Conservation (phyloP, 352 stramenopile species). For the Phytophthora meadii region DNA sequence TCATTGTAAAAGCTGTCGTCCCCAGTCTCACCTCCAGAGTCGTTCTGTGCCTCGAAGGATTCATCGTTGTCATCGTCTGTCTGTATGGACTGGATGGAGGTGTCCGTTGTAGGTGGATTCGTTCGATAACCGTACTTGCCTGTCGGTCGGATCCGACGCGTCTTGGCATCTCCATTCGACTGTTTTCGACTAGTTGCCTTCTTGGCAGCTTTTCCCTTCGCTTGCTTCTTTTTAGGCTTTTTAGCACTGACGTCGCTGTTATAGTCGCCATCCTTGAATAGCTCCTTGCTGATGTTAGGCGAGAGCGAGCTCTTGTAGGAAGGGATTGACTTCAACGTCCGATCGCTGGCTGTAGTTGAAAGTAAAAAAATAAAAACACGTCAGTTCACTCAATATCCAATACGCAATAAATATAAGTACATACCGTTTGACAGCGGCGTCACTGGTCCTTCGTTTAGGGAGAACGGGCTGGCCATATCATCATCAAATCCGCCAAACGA, state of each 20-base stretch:
- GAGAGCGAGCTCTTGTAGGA: slow-evolving; percentile 59
- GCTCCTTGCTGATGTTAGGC: slow-evolving; percentile 56
- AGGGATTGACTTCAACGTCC: slow-evolving; percentile 61
- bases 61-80: slow-evolving; percentile 69
- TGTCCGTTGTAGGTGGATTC: slow-evolving; percentile 44
- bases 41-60: slow-evolving; percentile 56
- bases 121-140: slow-evolving; percentile 64
- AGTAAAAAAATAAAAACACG: slow-evolving; percentile 6
- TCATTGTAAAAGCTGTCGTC: slow-evolving; percentile 65
- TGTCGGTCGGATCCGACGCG: slow-evolving; percentile 34
- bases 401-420: slow-evolving; percentile 2
- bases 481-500: slow-evolving; percentile 60
- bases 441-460: slow-evolving; percentile 61
- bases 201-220: slow-evolving; percentile 42
- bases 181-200: slow-evolving; percentile 20
- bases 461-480: slow-evolving; percentile 61
- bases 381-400: slow-evolving; percentile 8
- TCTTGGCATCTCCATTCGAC: slow-evolving; percentile 33
- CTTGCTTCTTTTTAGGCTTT: slow-evolving; percentile 32
- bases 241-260: slow-evolving; percentile 41
- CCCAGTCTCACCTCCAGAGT: slow-evolving; percentile 54
- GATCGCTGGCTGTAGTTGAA: slow-evolving; percentile 60
- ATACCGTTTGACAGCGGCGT: slow-evolving; percentile 73
- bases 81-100: slow-evolving; percentile 50
- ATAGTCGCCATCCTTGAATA: slow-evolving; percentile 54